Percentiles rank a stretch among this genome's conserved stretches.
Evolutionary conservation across 2,329 filamentous ascomycete genomes (phyloP).

Genomic region (Alternaria ethzedia): DNA sequence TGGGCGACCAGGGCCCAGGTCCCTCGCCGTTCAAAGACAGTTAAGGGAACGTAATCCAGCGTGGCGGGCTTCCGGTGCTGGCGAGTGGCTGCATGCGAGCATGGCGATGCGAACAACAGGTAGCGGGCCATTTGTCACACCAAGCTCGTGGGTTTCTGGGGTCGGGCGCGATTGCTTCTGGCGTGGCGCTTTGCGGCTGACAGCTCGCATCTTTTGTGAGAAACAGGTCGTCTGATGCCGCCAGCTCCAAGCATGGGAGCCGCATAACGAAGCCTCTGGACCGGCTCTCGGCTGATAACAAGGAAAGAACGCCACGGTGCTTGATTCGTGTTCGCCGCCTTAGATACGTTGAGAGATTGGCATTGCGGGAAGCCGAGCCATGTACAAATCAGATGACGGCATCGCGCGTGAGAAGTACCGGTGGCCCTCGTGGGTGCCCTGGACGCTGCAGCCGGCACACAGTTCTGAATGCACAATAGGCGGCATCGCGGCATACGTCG

Average conservation of each 20-base stretch:
- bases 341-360: conserved; percentile 4
- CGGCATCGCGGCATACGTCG: not conserved
- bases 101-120: not conserved
- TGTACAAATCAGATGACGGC: conserved; percentile 19
- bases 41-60: conserved; percentile 25
- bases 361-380: not conserved
- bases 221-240: conserved; percentile 25
- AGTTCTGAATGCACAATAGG: not conserved
- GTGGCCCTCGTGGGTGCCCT: conserved; percentile 3
- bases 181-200: conserved; percentile 10
- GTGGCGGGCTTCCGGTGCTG: conserved; percentile 1
- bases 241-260: not conserved
- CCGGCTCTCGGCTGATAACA: conserved; percentile 12
- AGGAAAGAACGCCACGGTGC: conserved; percentile 6
- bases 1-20: conserved; percentile 19
- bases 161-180: conserved; percentile 12
- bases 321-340: conserved; percentile 4
- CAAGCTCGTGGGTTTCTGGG: conserved; percentile 12
- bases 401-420: conserved; percentile 17
- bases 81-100: conserved; percentile 1
- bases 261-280: conserved; percentile 6
- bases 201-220: conserved; percentile 25
- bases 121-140: not conserved
- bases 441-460: conserved; percentile 7
- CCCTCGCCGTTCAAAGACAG: conserved; percentile 11